These are phyloP conservation scores for Pleurotus salmoneostramineus DNA, from an alignment of 768 basidiomycete genomes.

Conservation along the genomic window DNA sequence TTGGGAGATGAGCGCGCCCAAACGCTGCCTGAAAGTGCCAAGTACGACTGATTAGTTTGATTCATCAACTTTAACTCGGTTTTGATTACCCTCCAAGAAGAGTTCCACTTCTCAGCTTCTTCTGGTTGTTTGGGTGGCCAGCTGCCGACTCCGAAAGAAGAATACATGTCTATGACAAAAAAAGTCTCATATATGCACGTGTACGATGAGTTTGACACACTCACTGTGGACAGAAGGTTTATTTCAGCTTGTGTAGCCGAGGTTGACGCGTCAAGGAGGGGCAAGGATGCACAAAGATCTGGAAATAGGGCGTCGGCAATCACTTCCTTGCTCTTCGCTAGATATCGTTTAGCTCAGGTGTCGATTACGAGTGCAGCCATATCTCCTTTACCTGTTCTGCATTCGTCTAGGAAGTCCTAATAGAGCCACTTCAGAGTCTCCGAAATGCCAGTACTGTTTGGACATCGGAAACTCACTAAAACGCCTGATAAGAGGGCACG, in stretches of 20 bases:
- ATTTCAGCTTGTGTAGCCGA: constrained; percentile 14
- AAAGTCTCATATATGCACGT: neutral
- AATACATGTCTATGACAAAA: constrained; percentile 43
- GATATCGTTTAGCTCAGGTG: neutral
- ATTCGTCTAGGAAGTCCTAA: constrained; percentile 27
- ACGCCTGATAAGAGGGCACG: constrained; percentile 49
- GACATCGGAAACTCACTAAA: constrained; percentile 24
- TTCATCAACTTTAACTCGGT: constrained; percentile 1
- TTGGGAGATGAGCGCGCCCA: constrained; percentile 45
- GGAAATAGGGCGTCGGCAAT: constrained; percentile 16
- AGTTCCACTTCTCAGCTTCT: constrained; percentile 37
- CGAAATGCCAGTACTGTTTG: no score
- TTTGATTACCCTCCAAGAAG: constrained; percentile 44
- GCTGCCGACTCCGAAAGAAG: constrained; percentile 45
- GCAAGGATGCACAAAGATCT: constrained; percentile 20
- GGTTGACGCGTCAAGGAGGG: constrained; percentile 12
- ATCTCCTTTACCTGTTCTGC: constrained; percentile 19
- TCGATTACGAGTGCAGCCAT: neutral
- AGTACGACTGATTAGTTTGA: neutral
- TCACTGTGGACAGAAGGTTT: constrained; percentile 22
- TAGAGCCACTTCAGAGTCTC: no score
- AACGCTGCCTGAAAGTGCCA: constrained; percentile 27
- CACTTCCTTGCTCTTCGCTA: constrained; percentile 28
- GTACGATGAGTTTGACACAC: neutral
- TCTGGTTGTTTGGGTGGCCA: constrained; percentile 35